Evolutionary conservation across 2,329 filamentous ascomycete genomes (phyloP).

Genomic region (Colletotrichum spinosum): DNA sequence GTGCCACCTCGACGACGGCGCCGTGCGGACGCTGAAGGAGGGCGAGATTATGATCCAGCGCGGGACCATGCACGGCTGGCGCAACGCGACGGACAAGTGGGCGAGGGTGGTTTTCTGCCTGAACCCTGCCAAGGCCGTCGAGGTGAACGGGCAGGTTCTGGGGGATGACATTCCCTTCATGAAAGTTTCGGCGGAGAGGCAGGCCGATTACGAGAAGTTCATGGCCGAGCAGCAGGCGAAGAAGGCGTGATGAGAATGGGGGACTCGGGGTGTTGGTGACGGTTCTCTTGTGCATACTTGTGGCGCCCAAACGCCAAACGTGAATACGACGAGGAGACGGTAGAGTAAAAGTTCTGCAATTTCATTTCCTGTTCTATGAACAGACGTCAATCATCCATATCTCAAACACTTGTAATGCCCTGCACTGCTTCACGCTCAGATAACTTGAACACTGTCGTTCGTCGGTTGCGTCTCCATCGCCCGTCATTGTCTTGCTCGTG

Average conservation of each 20-base stretch:
- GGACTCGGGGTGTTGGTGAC: too few relatives aligned
- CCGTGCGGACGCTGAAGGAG: slow-evolving; percentile 49
- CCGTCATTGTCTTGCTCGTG: too few relatives aligned
- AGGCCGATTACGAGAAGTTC: slow-evolving; percentile 33
- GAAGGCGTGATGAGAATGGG: slow-evolving; percentile 16
- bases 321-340: too few relatives aligned
- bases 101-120: slow-evolving; percentile 35
- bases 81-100: slow-evolving; percentile 36
- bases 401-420: too few relatives aligned
- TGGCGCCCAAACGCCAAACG: too few relatives aligned
- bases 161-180: slow-evolving; percentile 34
- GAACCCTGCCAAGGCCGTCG: slow-evolving; percentile 53
- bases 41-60: slow-evolving; percentile 60
- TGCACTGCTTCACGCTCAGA: too few relatives aligned
- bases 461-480: too few relatives aligned
- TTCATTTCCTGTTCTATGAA: too few relatives aligned
- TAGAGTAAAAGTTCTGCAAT: too few relatives aligned
- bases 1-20: slow-evolving; percentile 57
- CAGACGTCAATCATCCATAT: too few relatives aligned
- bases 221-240: slow-evolving; percentile 23
- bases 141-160: slow-evolving; percentile 28
- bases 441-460: too few relatives aligned
- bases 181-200: slow-evolving; percentile 27
- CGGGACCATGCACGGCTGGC: slow-evolving; percentile 54
- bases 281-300: too few relatives aligned